Conservation (phyloP, 768 basidiomycete genomes). For the Pisolithus sp. region DNA sequence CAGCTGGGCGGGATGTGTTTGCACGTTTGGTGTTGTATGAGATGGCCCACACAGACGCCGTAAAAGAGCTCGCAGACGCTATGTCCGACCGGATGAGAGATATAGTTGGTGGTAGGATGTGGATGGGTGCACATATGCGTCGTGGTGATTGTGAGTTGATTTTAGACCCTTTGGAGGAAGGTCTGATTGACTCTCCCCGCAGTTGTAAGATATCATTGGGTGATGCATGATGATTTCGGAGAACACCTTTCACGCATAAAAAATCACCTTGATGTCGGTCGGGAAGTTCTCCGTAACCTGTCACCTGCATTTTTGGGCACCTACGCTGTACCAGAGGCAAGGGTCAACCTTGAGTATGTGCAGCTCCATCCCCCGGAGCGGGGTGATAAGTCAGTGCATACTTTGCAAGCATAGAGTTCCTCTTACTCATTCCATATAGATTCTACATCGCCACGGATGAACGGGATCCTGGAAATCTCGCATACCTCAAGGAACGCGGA, state of each 20-base stretch:
- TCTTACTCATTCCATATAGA: constrained; percentile 13
- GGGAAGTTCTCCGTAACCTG: constrained; percentile 15
- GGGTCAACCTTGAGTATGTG: constrained; percentile 13
- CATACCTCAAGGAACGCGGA: constrained; percentile 29
- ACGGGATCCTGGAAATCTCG: constrained; percentile 30
- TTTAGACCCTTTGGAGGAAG: neutral
- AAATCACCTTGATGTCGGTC: constrained; percentile 15
- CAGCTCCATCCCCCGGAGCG: constrained; percentile 11
- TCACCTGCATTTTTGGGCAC: constrained; percentile 10
- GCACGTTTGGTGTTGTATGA: constrained; percentile 27
- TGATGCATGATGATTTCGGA: constrained; percentile 29
- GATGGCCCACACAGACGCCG: constrained; percentile 22
- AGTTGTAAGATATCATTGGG: constrained; percentile 31
- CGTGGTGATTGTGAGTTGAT: constrained; percentile 34
- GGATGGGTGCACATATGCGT: constrained; percentile 41
- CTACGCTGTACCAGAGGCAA: constrained; percentile 18
- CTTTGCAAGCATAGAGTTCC: neutral
- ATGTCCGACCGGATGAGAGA: constrained; percentile 30
- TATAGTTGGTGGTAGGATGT: constrained; percentile 27
- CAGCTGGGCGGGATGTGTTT: constrained; percentile 26
- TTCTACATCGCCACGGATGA: constrained; percentile 38
- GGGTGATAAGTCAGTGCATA: constrained; percentile 15
- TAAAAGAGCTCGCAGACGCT: constrained; percentile 22
- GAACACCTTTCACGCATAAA: constrained; percentile 33
- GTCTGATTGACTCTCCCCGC: neutral